phyloP scores from a whole-genome alignment of 345 rosid genomes.

The Brassica rapa region DNA sequence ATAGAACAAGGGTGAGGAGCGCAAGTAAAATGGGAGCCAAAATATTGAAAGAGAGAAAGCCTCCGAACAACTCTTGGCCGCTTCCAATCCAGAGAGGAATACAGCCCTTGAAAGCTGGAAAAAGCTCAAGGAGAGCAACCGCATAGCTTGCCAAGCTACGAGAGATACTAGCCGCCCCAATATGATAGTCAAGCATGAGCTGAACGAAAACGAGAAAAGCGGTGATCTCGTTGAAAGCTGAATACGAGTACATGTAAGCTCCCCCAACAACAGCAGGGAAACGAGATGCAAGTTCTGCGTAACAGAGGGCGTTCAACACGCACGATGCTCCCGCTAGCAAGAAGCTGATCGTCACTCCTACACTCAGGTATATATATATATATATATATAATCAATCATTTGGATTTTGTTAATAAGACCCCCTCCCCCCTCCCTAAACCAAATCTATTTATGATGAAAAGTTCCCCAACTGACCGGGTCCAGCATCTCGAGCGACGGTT shows the following conservation, averaged over 20 bases:
- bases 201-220: slow-evolving; percentile 94
- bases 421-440: too few relatives aligned
- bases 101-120: slow-evolving; percentile 59
- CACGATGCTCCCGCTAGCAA: slow-evolving; percentile 86
- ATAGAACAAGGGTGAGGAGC: slow-evolving; percentile 68
- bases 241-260: slow-evolving; percentile 78
- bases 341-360: slow-evolving; percentile 91
- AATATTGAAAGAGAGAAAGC: slow-evolving; percentile 73
- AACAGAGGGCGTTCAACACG: slow-evolving; percentile 89
- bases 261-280: slow-evolving; percentile 98
- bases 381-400: too few relatives aligned
- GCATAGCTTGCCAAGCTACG: slow-evolving; percentile 89
- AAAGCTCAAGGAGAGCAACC: slow-evolving; percentile 67
- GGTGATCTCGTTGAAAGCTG: slow-evolving; percentile 90
- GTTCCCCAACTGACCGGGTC: slow-evolving; percentile 64
- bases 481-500: slow-evolving; percentile 92
- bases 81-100: slow-evolving; percentile 86
- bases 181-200: slow-evolving; percentile 91
- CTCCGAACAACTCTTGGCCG: slow-evolving; percentile 82
- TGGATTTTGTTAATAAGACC: too few relatives aligned
- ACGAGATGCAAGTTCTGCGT: slow-evolving; percentile 86
- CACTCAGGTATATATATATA: background rate
- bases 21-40: slow-evolving; percentile 75
- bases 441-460: background rate
- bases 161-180: slow-evolving; percentile 96